These are phyloP conservation scores for Globisporangium splendens DNA, from an alignment of 352 stramenopile species.

Conservation along the genomic window DNA sequence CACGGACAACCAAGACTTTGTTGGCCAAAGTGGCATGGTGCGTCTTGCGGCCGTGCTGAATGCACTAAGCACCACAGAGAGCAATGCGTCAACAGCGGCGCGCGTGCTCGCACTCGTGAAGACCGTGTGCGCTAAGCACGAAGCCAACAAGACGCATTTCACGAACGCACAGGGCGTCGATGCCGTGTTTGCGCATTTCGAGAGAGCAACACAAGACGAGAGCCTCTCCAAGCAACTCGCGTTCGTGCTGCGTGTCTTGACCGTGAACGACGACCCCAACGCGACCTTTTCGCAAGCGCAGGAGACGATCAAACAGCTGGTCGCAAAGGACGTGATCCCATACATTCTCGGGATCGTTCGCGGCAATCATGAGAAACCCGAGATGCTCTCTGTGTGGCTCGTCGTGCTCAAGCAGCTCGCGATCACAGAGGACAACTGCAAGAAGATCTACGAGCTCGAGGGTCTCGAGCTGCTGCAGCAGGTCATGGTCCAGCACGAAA, in stretches of 20 bases:
- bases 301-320: conserved; percentile 62
- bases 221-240: conserved; percentile 48
- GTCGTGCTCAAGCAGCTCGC: conserved; percentile 73
- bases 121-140: conserved; percentile 50
- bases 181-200: conserved; percentile 28
- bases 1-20: conserved; percentile 63
- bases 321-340: conserved; percentile 44
- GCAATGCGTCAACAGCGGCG: not conserved
- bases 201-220: conserved; percentile 25
- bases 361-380: conserved; percentile 22
- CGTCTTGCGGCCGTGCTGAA: conserved; percentile 15
- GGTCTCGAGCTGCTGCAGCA: conserved; percentile 55
- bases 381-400: conserved; percentile 59
- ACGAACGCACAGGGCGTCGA: conserved; percentile 44
- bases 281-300: conserved; percentile 67
- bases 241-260: conserved; percentile 51
- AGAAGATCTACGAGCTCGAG: conserved; percentile 56
- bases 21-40: conserved; percentile 38
- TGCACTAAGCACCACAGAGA: too few relatives aligned
- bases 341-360: conserved; percentile 43
- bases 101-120: conserved; percentile 36
- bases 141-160: conserved; percentile 67
- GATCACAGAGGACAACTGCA: conserved; percentile 73
- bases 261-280: conserved; percentile 66
- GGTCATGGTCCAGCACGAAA: conserved; percentile 50